A percentile compares a stretch with the other conserved stretches of the same genome.
Evolutionary conservation across 2,329 filamentous ascomycete species (phyloP).

Genomic region (Diplodia intermedia): DNA sequence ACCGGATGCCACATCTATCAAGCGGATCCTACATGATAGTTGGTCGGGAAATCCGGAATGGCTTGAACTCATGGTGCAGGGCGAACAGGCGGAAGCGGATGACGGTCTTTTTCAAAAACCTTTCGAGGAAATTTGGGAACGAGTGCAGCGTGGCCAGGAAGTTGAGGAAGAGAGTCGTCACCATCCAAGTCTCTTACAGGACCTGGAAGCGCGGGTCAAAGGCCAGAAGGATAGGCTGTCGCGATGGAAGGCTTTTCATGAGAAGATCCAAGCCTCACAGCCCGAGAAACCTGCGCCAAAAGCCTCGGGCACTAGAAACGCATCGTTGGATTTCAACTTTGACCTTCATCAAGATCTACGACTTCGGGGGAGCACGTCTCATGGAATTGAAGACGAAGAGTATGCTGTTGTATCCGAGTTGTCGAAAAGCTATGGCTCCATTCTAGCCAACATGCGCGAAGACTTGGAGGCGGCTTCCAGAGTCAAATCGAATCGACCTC

Average conservation of each 20-base stretch:
- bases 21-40: slow-evolving; percentile 70
- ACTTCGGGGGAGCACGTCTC: background rate
- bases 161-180: slow-evolving; percentile 55
- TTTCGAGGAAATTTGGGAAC: slow-evolving; percentile 75
- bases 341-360: slow-evolving; percentile 45
- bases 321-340: slow-evolving; percentile 40
- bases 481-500: slow-evolving; percentile 11
- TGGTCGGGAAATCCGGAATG: slow-evolving; percentile 82
- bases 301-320: background rate
- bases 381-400: background rate
- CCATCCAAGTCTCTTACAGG: slow-evolving; percentile 61
- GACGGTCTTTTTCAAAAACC: slow-evolving; percentile 70
- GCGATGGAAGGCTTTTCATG: slow-evolving; percentile 75
- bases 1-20: slow-evolving; percentile 51
- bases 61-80: slow-evolving; percentile 73
- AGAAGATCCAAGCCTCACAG: slow-evolving; percentile 39
- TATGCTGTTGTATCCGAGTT: background rate
- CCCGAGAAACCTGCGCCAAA: slow-evolving; percentile 33
- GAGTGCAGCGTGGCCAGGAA: slow-evolving; percentile 66
- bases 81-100: slow-evolving; percentile 63
- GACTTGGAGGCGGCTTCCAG: background rate
- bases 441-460: slow-evolving; percentile 27
- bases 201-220: slow-evolving; percentile 72
- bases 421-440: slow-evolving; percentile 16
- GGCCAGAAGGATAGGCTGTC: slow-evolving; percentile 72